Evolutionary conservation across 2,329 filamentous ascomycete genomes (phyloP).

Genomic region (Nannizzia gypsea): DNA sequence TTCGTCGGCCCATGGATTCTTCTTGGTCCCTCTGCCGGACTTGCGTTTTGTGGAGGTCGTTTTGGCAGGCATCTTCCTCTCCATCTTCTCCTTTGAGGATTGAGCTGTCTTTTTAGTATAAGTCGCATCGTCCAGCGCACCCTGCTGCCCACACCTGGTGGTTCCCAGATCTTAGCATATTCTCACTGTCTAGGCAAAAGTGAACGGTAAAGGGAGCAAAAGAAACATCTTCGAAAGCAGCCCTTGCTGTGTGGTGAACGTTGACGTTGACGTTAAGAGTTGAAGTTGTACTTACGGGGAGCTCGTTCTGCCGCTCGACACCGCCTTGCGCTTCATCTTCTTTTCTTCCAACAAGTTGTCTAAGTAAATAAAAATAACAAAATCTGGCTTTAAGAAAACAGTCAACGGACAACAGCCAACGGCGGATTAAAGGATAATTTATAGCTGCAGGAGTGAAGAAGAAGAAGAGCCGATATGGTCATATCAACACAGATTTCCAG

Average conservation of each 20-base stretch:
- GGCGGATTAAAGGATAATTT: not conserved
- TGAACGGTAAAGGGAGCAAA: not conserved
- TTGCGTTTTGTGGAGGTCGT: slow-evolving; percentile 23
- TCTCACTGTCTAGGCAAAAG: not conserved
- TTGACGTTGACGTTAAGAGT: not conserved
- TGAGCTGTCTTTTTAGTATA: slow-evolving; percentile 8
- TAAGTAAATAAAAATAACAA: not conserved
- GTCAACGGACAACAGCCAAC: not conserved
- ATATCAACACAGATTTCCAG: slow-evolving; percentile 87
- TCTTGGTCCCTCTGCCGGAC: slow-evolving; percentile 22
- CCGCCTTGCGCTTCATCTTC: slow-evolving; percentile 23
- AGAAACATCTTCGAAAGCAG: not conserved
- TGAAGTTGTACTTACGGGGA: not conserved
- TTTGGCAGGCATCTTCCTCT: slow-evolving; percentile 12
- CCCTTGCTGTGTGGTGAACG: too few species aligned
- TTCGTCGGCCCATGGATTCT: slow-evolving; percentile 30
- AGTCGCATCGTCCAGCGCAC: slow-evolving; percentile 18
- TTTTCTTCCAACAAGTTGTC: too few species aligned
- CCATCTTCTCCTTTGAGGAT: slow-evolving; percentile 7
- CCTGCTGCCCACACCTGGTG: slow-evolving; percentile 11
- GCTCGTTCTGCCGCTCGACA: slow-evolving; percentile 22
- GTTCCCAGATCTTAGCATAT: slow-evolving; percentile 3
- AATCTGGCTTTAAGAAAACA: not conserved
- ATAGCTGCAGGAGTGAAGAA: not conserved
- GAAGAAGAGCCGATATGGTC: slow-evolving; percentile 49